Evolutionary conservation across 1,139 yeast species (phyloP).

Genomic region (Kodamaea suecica): DNA sequence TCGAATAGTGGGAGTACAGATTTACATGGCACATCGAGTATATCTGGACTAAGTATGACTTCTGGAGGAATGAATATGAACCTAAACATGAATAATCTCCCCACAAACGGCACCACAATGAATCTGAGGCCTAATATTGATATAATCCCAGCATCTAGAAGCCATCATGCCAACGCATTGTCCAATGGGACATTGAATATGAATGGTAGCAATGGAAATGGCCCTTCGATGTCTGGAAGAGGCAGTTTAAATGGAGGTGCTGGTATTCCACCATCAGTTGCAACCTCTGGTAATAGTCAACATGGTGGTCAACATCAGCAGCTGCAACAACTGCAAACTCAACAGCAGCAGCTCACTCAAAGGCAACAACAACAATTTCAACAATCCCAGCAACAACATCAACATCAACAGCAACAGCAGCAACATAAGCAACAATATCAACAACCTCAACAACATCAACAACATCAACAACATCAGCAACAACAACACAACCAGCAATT

Average conservation of each 20-base stretch:
- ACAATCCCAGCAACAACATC: neutral
- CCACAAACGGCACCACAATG: conserved; percentile 1
- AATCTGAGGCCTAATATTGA: no score
- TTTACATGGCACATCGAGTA: neutral
- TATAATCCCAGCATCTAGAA: no score
- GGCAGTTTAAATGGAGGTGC: neutral
- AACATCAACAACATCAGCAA: neutral
- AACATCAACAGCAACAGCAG: neutral
- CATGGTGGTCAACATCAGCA: conserved; percentile 3
- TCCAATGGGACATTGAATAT: no score
- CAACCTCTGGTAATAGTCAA: neutral
- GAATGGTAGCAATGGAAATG: no score
- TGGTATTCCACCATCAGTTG: neutral
- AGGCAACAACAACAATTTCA: neutral
- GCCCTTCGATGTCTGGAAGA: neutral
- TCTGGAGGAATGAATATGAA: conserved; percentile 3
- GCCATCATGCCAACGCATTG: no score
- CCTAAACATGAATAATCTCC: conserved; percentile 5
- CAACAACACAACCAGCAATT: conserved; percentile 4
- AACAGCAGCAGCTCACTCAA: conserved; percentile 2
- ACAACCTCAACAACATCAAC: neutral
- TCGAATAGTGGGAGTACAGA: conserved; percentile 2
- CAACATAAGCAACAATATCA: neutral
- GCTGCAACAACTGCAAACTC: conserved; percentile 4
- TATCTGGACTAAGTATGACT: neutral